Evolutionary conservation across 2,329 filamentous ascomycete species (phyloP), one percentile per base, ranked within the genome.

Genomic region (Pestalotiopsis sp.): DNA sequence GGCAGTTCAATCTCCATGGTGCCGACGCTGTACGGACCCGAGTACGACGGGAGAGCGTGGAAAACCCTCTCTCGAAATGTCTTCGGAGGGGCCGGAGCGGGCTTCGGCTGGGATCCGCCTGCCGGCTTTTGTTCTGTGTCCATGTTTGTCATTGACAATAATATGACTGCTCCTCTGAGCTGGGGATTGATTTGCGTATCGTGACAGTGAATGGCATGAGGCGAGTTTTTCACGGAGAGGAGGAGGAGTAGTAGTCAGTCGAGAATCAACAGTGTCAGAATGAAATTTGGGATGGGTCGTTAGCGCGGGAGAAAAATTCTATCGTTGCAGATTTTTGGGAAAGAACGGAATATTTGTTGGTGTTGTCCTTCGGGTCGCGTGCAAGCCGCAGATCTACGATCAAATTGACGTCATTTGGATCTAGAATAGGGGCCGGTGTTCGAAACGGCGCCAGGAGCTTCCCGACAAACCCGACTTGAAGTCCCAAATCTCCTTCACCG

Each of bases 1-100:
- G 90, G 89, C 36, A 92, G 84, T 77, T 92, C 90, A 68, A 91
- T 82, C 72, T 92, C 90, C 76, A 92, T 84, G 13, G 89, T 91
- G 31, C 91, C 91, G 56, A 93, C 91, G 70, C 86, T 85, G 77
- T 92, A 91, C 0, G 89, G 89, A 0, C 91, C 91, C 1, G 86
- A 85, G 74, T 91, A 91, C 14, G 83, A 75, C 3, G 91, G 90
- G 65, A 93, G 87, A 3, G 78, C 73, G 73, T 83, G 81, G 49
- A 83, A 76, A 62, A 83, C 73, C n/a, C 74, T 73, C 67, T 84
- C 83, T 60, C 79, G 77, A 57, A 80, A 69, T 7, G 66, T 62
- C 25, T 68, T 70, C 12, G 68, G 71, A 13, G 74, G 71, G 11
- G 69, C 64, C 36, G 64, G 67, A 4, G 72, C 70, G 17, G 59